A percentile compares a stretch with the other conserved stretches of the same genome.
phyloP scores from a whole-genome alignment of 352 stramenopile genomes.

The Phytopythium ostracodes region DNA sequence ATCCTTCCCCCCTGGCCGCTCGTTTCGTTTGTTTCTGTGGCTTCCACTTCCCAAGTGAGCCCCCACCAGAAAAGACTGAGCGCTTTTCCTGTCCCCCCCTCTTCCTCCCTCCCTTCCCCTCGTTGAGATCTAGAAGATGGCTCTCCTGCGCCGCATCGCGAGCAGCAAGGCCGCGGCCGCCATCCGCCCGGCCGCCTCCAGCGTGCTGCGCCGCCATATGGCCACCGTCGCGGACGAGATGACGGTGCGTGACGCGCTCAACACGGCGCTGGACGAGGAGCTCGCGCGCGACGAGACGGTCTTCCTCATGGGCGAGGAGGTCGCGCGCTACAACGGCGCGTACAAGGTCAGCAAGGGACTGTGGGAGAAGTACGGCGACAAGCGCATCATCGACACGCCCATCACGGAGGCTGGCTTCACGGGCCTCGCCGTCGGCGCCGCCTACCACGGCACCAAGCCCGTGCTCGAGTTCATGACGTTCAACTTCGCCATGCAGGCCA shows the following conservation, averaged over 20 bases:
- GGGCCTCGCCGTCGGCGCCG: conserved; percentile 91
- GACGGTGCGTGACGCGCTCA: conserved; percentile 98
- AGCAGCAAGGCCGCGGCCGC: conserved; percentile 31
- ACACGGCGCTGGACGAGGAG: conserved; percentile 98
- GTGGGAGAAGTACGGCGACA: conserved; percentile 99
- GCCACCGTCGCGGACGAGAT: conserved; percentile 83
- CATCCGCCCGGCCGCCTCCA: conserved; percentile 13
- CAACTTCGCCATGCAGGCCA: conserved; percentile 99
- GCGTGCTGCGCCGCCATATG: conserved; percentile 57
- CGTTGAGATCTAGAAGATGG: conserved; percentile 24
- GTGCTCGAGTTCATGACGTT: conserved; percentile 99
- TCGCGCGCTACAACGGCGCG: conserved; percentile 99
- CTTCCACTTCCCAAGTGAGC: conserved; percentile 4
- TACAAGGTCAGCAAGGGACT: conserved; percentile 99
- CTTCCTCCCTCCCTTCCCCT: not conserved
- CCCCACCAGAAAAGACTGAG: conserved; percentile 13
- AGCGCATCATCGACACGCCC: conserved; percentile 99
- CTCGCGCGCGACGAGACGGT: conserved; percentile 95
- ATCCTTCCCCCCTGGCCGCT: not conserved
- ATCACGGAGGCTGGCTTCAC: conserved; percentile 98
- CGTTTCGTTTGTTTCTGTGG: not conserved
- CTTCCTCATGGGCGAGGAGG: conserved; percentile 97
- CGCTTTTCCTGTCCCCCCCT: conserved; percentile 8
- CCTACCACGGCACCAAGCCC: conserved; percentile 97
- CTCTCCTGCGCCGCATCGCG: conserved; percentile 46